phyloP scores from a whole-genome alignment of 371 early-diverging fungal species.

The Rhizopus stolonifer region DNA sequence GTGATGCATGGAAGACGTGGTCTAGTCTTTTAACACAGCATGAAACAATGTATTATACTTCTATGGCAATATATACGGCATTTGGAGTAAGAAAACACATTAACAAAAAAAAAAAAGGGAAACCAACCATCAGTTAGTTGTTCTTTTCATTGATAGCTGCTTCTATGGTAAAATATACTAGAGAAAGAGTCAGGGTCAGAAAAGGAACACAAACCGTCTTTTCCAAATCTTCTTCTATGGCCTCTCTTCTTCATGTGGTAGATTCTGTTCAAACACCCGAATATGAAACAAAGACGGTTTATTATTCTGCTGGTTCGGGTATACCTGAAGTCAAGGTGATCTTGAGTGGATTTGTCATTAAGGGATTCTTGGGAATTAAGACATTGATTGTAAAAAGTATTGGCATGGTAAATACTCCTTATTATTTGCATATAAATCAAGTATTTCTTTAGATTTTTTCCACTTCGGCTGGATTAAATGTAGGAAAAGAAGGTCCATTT shows the following conservation, averaged over 20 bases:
- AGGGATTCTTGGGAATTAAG: slow-evolving; percentile 81
- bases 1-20: slow-evolving; percentile 48
- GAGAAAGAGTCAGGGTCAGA: slow-evolving; percentile 38
- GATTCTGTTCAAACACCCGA: slow-evolving; percentile 13
- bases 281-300: slow-evolving; percentile 41
- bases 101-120: neutral
- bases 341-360: slow-evolving; percentile 90
- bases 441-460: slow-evolving; percentile 54
- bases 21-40: slow-evolving; percentile 34
- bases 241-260: slow-evolving; percentile 18
- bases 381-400: slow-evolving; percentile 86
- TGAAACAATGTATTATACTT: slow-evolving; percentile 25
- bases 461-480: slow-evolving; percentile 79
- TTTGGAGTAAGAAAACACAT: slow-evolving; percentile 38
- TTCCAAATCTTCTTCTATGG: slow-evolving; percentile 23
- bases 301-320: slow-evolving; percentile 88
- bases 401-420: slow-evolving; percentile 63
- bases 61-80: slow-evolving; percentile 38
- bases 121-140: slow-evolving; percentile 19
- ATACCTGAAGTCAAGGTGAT: slow-evolving; percentile 96
- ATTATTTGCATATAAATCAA: slow-evolving; percentile 26
- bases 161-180: slow-evolving; percentile 44
- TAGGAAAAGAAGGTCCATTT: slow-evolving; percentile 95
- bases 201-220: slow-evolving; percentile 18
- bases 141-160: slow-evolving; percentile 39